These are phyloP conservation scores for Rhizopogon vinicolor DNA, from an alignment of 768 basidiomycete species.

Conservation along the genomic window DNA sequence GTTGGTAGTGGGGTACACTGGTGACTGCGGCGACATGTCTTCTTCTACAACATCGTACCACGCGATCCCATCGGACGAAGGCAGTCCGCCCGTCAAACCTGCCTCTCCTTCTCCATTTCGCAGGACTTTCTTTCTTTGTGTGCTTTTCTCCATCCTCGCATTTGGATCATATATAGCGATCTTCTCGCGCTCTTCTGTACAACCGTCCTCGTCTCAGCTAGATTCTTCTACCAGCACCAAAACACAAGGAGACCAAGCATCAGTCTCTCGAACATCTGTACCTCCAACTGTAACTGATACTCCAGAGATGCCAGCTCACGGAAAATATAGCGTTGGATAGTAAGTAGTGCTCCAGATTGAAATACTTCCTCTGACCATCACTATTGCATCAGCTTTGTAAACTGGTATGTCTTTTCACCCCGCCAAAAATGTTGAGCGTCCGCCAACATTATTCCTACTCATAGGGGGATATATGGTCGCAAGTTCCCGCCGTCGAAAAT, in stretches of 20 bases:
- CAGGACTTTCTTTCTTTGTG: slow-evolving; percentile 30
- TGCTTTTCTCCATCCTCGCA: slow-evolving; percentile 31
- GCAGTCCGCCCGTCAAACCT: slow-evolving; percentile 11
- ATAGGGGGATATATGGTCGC: slow-evolving; percentile 91
- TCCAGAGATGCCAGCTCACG: slow-evolving; percentile 31
- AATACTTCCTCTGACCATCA: slow-evolving; percentile 5
- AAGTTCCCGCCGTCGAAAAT: slow-evolving; percentile 87
- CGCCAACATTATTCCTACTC: background rate
- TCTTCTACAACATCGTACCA: slow-evolving; percentile 14
- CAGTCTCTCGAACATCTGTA: slow-evolving; percentile 2
- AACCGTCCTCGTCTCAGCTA: background rate
- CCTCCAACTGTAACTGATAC: slow-evolving; percentile 4
- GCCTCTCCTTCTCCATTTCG: slow-evolving; percentile 21
- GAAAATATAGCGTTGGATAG: slow-evolving; percentile 82
- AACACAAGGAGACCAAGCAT: slow-evolving; percentile 9
- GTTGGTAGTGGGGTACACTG: slow-evolving; percentile 14
- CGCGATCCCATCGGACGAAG: slow-evolving; percentile 14
- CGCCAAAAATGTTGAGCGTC: background rate
- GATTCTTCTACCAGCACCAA: slow-evolving; percentile 9
- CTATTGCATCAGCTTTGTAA: slow-evolving; percentile 55
- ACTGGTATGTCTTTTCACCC: slow-evolving; percentile 47
- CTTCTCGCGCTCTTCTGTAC: slow-evolving; percentile 7
- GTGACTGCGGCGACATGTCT: slow-evolving; percentile 13
- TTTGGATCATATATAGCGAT: slow-evolving; percentile 41
- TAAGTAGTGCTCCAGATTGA: slow-evolving; percentile 33